These are phyloP conservation scores for Angomonas deanei DNA, from an alignment of 208 protist species.

Conservation along the genomic window DNA sequence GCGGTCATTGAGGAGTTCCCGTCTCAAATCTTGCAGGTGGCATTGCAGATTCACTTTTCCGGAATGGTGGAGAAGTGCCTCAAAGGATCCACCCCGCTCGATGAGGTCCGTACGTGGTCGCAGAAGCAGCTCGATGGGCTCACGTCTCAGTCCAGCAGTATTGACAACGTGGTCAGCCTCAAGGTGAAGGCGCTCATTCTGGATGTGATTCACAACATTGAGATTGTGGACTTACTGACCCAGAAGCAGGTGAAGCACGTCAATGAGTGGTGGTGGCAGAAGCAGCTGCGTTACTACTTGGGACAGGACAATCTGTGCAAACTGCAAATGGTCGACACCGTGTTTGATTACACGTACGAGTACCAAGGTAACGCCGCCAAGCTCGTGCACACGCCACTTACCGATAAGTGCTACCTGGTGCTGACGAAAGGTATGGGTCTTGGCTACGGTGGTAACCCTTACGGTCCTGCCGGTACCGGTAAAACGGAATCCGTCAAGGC, in stretches of 20 bases:
- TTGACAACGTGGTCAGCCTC: slow-evolving; percentile 43
- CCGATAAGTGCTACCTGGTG: slow-evolving; percentile 95
- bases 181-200: slow-evolving; percentile 94
- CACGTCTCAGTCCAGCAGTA: slow-evolving; percentile 43
- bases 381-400: slow-evolving; percentile 92
- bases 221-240: slow-evolving; percentile 88
- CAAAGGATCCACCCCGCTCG: slow-evolving; percentile 14
- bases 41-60: slow-evolving; percentile 84
- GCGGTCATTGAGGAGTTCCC: slow-evolving; percentile 60
- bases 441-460: slow-evolving; percentile 96
- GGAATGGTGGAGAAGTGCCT: slow-evolving; percentile 61
- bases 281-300: slow-evolving; percentile 95
- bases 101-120: slow-evolving; percentile 23
- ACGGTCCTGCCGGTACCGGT: slow-evolving; percentile 96
- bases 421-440: slow-evolving; percentile 96
- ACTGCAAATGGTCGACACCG: slow-evolving; percentile 91
- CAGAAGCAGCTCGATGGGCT: slow-evolving; percentile 56
- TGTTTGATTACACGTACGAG: slow-evolving; percentile 95
- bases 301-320: slow-evolving; percentile 44
- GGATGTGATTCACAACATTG: slow-evolving; percentile 95
- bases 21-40: slow-evolving; percentile 87
- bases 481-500: slow-evolving; percentile 98
- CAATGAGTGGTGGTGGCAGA: slow-evolving; percentile 94
- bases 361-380: slow-evolving; percentile 93
- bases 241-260: slow-evolving; percentile 30